Percentiles rank a stretch among this genome's conserved stretches.
Conservation (phyloP, 495 filamentous ascomycete genomes). For the Hypomontagnella submonticulosa region DNA sequence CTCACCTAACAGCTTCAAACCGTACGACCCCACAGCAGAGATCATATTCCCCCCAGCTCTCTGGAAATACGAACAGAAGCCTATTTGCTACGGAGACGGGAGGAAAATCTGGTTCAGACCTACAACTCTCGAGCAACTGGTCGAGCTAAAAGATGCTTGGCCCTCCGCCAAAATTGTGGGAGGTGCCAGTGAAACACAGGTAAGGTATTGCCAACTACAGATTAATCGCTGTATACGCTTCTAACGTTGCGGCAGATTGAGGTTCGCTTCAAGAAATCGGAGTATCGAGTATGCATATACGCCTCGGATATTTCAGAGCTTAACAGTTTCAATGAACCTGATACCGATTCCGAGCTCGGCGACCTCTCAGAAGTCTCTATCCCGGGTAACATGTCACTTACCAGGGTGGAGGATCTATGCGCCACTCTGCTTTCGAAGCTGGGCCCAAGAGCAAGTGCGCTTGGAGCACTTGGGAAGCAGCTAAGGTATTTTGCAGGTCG, state of each 20-base stretch:
- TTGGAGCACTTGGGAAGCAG: slow-evolving; percentile 72
- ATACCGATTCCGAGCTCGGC: slow-evolving; percentile 75
- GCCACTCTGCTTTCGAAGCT: slow-evolving; percentile 54
- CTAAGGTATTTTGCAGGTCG: slow-evolving; percentile 84
- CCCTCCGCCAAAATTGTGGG: slow-evolving; percentile 86
- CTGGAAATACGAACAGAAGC: slow-evolving; percentile 73
- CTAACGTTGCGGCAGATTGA: slow-evolving; percentile 65
- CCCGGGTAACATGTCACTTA: slow-evolving; percentile 67
- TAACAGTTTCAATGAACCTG: slow-evolving; percentile 70
- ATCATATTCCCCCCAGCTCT: slow-evolving; percentile 84
- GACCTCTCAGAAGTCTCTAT: slow-evolving; percentile 84
- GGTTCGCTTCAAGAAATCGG: slow-evolving; percentile 86
- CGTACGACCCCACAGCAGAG: slow-evolving; percentile 83
- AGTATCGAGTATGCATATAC: slow-evolving; percentile 80
- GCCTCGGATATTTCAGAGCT: slow-evolving; percentile 85
- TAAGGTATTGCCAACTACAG: slow-evolving; percentile 2
- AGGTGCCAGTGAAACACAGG: slow-evolving; percentile 85
- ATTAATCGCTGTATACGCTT: background rate
- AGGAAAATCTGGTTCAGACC: slow-evolving; percentile 85
- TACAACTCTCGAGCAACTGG: slow-evolving; percentile 77
- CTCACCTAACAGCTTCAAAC: slow-evolving; percentile 75
- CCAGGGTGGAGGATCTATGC: slow-evolving; percentile 71
- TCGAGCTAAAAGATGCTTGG: slow-evolving; percentile 80
- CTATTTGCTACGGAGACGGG: slow-evolving; percentile 83
- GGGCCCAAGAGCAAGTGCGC: slow-evolving; percentile 67